Base-by-base conservation (phyloP, 768 basidiomycete genomes). In the Boletus tomentosulus region DNA sequence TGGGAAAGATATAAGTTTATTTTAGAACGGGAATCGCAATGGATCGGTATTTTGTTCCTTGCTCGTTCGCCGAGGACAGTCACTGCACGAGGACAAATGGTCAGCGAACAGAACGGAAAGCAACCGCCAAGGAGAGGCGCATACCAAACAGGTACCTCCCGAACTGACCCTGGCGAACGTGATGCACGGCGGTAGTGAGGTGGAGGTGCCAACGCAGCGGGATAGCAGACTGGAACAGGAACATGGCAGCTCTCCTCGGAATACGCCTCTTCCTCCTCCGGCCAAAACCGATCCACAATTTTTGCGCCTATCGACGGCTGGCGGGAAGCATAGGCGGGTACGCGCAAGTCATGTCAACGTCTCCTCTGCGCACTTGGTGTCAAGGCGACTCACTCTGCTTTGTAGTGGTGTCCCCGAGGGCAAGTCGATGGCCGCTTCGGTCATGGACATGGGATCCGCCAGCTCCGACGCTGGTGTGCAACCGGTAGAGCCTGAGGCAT, bases 201-300 rank as follows among this genome's bases (percentile, higher is more conserved):
- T 30, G 67, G 67, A 48, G 67, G 67, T 50, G 67, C 58, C 54
- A 69, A 44, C 43, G 52, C 57, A 27, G 55, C 35, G 11, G 66
- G 49, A 53, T 60, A 68, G 22, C 30, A 41, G 33, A 49, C 53
- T 34, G 48, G 41, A 19, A 34, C 55, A 9, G 54, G 43, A 19
- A 31, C 34, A 27, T 11, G 52, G 57, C 43, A 47, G 57, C 53
- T 58, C 56, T 61, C 66, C 61, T 62, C 62, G 53, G 58, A 48
- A 31, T 27, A 52, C 7, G 31, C 34, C 6, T 50, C 46, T 38
- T 68, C 68, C 25, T 68, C 69, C 53, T 68, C 63, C 48, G 69
- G 67, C 65, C 67, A 71, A 56, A 69, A 69, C 2, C 57, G 55
- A 31, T 71, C 69, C 19, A 65, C 28, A 0, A 69, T 69, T 56